Evolutionary conservation across 495 filamentous ascomycete species (phyloP), one percentile per base, ranked within the genome.

Genomic region (Aspergillus cavernicola): DNA sequence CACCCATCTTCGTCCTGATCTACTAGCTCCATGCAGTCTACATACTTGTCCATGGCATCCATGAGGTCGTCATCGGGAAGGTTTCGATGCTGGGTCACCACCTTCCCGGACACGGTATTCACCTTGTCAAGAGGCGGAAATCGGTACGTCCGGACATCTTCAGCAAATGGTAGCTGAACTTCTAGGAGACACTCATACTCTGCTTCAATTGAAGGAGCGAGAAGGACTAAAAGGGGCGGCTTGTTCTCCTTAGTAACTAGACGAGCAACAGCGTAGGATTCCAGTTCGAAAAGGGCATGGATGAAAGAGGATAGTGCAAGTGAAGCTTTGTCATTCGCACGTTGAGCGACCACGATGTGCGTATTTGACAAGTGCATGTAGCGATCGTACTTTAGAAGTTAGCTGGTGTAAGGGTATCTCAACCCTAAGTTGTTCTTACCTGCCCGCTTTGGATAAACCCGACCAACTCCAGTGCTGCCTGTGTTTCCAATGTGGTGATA

Each of bases 81-180:
- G 57, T 95, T 86, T 13, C 92, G 85, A 69, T 99, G 93, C 50
- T 95, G 83, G 7, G 77, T 86, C 19, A 96, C 76, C 15, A 80
- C 72, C 50, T 89, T 89, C n/a, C 93, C 95, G n/a, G 86, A 88
- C 8, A 96, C 77, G 0, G 92, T 97, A 43, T 93, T 74, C 9
- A 97, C 86, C 57, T 82, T 86, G 65, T 95, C 92, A 12, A 99
- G 74, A 1, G 92, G 90, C 3, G 95, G 90, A 52, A 99, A 99
- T 52, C 80, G 85, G 66, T 96, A 97, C 35, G 80, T 78, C 44
- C 95, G 82, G 22, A 96, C 75, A 66, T 99, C 95, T 70, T 99
- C 95, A 2, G 87, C 81, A 61, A 95, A 97, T 4, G 93, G 93
- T n/a, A 98, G 79, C 51, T 95, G 90, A 4, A 92, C 80, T 66